Evolutionary conservation across 129 eudicot genomes (phyloP).

Genomic region (Escallonia herrerae): DNA sequence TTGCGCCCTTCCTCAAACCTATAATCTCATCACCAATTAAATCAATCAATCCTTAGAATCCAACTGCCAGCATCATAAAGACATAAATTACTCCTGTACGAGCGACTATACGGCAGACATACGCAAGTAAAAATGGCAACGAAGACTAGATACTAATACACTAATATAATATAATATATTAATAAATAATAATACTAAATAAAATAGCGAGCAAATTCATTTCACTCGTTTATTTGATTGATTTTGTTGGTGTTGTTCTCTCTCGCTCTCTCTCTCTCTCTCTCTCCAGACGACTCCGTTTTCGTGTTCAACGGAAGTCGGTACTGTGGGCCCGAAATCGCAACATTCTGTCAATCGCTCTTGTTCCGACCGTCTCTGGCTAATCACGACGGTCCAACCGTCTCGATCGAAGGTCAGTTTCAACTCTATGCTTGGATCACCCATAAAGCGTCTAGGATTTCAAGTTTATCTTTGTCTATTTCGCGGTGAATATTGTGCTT

Average conservation of each 20-base stretch:
- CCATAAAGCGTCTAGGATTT: too few species aligned
- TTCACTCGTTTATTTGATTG: background rate
- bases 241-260: constrained; percentile 1
- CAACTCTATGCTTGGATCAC: background rate
- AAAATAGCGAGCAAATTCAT: too few species aligned
- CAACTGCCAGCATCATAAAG: background rate
- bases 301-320: background rate
- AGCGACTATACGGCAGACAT: background rate
- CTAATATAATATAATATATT: too few species aligned
- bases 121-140: constrained; percentile 14
- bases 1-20: too few species aligned
- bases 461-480: too few species aligned
- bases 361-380: background rate
- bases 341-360: constrained; percentile 7
- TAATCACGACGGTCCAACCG: constrained; percentile 1
- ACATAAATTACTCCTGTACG: background rate
- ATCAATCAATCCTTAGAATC: too few species aligned
- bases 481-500: too few species aligned
- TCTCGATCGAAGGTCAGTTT: constrained; percentile 28
- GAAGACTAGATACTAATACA: constrained; percentile 14
- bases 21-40: too few species aligned
- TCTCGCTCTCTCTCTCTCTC: constrained; percentile 7
- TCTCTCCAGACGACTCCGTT: background rate
- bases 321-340: background rate
- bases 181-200: too few species aligned